phyloP scores from a whole-genome alignment of 108 stramenopile genomes.

The Skeletonema menzelii region DNA sequence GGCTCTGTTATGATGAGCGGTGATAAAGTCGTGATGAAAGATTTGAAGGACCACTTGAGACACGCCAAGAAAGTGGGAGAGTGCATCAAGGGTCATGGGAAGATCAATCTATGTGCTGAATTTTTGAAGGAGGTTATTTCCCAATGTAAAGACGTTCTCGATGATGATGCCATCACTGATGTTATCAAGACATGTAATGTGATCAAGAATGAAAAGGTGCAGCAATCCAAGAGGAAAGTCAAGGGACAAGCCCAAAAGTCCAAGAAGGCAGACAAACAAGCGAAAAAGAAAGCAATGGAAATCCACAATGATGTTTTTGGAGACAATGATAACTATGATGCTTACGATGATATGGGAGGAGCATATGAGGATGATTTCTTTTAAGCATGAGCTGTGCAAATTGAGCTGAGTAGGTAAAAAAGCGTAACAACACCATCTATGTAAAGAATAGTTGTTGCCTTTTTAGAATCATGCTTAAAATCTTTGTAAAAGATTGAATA shows the following conservation, averaged over 20 bases:
- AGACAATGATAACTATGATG: conserved; percentile 82
- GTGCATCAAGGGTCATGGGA: conserved; percentile 81
- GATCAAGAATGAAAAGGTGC: conserved; percentile 92
- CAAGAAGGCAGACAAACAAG: conserved; percentile 84
- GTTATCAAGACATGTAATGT: conserved; percentile 89
- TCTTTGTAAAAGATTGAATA: not conserved
- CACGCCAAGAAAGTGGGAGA: conserved; percentile 83
- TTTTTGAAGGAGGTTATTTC: conserved; percentile 82
- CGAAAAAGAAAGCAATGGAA: conserved; percentile 76
- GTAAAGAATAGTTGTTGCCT: not conserved
- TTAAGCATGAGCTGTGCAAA: conserved; percentile 41
- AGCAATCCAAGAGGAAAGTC: conserved; percentile 79
- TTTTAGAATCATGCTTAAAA: not conserved
- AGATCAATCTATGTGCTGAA: conserved; percentile 70
- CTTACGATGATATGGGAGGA: conserved; percentile 84
- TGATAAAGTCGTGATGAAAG: conserved; percentile 77
- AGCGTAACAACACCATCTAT: not conserved
- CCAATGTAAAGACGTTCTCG: conserved; percentile 83
- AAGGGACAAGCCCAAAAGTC: conserved; percentile 91
- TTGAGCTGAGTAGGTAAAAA: not conserved
- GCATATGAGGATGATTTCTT: conserved; percentile 89
- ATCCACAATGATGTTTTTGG: conserved; percentile 83
- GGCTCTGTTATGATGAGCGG: conserved; percentile 48
- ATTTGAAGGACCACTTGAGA: conserved; percentile 89
- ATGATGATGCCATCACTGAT: conserved; percentile 84